Evolutionary conservation across 108 stramenopile species (phyloP).

Genomic region (Mediolabrus comicus): DNA sequence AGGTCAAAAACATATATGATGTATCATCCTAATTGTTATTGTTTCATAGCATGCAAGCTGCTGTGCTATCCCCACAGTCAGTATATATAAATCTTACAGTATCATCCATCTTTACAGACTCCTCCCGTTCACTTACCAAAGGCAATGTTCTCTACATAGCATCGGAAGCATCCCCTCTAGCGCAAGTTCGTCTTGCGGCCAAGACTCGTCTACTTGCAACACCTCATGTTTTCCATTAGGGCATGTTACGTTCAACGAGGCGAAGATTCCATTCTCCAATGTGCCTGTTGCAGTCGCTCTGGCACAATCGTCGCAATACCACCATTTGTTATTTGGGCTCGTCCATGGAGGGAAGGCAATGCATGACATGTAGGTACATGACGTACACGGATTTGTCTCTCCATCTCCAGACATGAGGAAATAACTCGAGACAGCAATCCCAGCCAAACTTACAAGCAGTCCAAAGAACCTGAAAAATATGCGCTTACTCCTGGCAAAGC

Average conservation of each 20-base stretch:
- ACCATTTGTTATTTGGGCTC: slow-evolving; percentile 71
- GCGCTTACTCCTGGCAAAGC: slow-evolving; percentile 52
- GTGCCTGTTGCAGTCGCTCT: slow-evolving; percentile 71
- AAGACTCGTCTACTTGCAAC: slow-evolving; percentile 24
- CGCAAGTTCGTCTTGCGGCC: slow-evolving; percentile 30
- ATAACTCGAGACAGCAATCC: slow-evolving; percentile 55
- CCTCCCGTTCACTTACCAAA: slow-evolving; percentile 14
- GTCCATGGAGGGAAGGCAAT: slow-evolving; percentile 84
- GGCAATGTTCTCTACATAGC: slow-evolving; percentile 41
- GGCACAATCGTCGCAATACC: slow-evolving; percentile 91
- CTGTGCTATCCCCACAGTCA: too few species aligned
- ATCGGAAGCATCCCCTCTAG: slow-evolving; percentile 38
- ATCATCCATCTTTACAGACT: too few species aligned
- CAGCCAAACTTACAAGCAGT: slow-evolving; percentile 57
- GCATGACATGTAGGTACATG: slow-evolving; percentile 72
- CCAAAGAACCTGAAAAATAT: slow-evolving; percentile 69
- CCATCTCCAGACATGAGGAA: slow-evolving; percentile 70
- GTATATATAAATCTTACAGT: too few species aligned
- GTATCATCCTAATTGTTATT: too few species aligned
- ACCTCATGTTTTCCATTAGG: slow-evolving; percentile 60
- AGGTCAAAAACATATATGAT: too few species aligned
- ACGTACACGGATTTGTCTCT: slow-evolving; percentile 69
- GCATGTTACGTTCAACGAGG: slow-evolving; percentile 56
- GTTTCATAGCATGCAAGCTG: too few species aligned
- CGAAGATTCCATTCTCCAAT: slow-evolving; percentile 51